Percentiles rank a stretch among this genome's conserved stretches.
Conservation (phyloP, 2,329 filamentous ascomycete species). For the Colletotrichum sidae region DNA sequence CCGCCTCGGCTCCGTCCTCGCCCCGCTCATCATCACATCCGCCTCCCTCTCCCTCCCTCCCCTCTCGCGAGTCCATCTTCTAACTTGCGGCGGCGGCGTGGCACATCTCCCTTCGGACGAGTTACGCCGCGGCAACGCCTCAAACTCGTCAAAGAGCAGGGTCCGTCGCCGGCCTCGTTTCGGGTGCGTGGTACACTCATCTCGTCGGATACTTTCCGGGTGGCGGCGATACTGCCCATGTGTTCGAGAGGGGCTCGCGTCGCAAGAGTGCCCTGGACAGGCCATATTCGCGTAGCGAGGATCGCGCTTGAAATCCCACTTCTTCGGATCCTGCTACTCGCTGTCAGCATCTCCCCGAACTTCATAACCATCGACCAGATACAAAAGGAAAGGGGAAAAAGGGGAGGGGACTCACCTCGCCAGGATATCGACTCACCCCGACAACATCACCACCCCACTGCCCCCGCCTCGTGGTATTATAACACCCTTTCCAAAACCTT, state of each 20-base stretch:
- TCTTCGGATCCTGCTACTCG: constrained; percentile 26
- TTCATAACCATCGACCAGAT: neutral
- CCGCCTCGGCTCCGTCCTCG: neutral
- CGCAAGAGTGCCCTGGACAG: no score
- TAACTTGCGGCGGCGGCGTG: no score
- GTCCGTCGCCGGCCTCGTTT: constrained; percentile 1
- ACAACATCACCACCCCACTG: constrained; percentile 32
- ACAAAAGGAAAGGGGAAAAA: neutral
- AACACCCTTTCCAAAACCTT: constrained; percentile 4
- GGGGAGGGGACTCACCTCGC: constrained; percentile 12
- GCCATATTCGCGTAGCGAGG: neutral
- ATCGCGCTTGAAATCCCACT: constrained; percentile 17
- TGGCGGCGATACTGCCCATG: no score
- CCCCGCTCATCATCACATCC: constrained; percentile 15
- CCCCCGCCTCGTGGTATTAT: constrained; percentile 1
- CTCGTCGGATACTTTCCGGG: neutral
- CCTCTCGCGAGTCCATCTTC: neutral
- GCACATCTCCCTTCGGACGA: neutral
- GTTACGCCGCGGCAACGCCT: neutral
- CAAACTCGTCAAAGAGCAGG: constrained; percentile 1
- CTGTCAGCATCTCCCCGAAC: neutral
- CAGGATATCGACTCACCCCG: constrained; percentile 27
- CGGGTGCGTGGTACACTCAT: neutral
- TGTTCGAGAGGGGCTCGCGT: no score
- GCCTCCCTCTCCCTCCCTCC: neutral